Percentiles rank a stretch among this genome's conserved stretches.
Conservation (phyloP, 805 yeast genomes). For the Sungouiozyma ichnusensis region DNA sequence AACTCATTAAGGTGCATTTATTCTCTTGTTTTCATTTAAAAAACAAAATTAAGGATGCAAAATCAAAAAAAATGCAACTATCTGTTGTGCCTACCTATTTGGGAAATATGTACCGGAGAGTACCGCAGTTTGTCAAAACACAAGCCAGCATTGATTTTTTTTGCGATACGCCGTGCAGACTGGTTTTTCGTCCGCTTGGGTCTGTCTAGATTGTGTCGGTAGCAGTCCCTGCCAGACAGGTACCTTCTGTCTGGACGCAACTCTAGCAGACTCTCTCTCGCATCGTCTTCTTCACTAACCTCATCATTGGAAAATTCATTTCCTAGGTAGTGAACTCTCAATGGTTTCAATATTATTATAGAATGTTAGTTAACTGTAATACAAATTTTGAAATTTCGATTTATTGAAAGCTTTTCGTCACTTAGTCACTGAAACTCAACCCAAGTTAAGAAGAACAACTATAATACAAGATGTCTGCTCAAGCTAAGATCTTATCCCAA, state of each 20-base stretch:
- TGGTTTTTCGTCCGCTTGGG: no score
- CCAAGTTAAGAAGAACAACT: constrained; percentile 19
- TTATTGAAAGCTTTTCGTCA: background rate
- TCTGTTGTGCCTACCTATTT: no score
- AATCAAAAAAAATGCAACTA: no score
- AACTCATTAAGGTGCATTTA: no score
- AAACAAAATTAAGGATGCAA: no score
- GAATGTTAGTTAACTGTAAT: background rate
- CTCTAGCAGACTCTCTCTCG: background rate
- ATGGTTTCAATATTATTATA: background rate
- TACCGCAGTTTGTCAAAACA: no score
- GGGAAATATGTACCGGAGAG: no score
- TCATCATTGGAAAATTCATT: background rate
- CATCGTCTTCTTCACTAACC: background rate
- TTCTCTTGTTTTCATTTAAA: no score
- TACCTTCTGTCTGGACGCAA: background rate
- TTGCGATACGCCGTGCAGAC: no score
- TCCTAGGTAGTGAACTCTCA: background rate
- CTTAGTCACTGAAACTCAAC: background rate
- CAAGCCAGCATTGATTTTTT: no score
- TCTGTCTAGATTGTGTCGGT: no score
- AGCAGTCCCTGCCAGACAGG: no score
- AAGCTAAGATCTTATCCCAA: constrained; percentile 82
- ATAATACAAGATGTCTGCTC: constrained; percentile 64
- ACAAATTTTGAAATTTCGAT: background rate